These are phyloP conservation scores for Scheffersomyces lignicola DNA, from an alignment of 1,139 yeast genomes.

Conservation along the genomic window DNA sequence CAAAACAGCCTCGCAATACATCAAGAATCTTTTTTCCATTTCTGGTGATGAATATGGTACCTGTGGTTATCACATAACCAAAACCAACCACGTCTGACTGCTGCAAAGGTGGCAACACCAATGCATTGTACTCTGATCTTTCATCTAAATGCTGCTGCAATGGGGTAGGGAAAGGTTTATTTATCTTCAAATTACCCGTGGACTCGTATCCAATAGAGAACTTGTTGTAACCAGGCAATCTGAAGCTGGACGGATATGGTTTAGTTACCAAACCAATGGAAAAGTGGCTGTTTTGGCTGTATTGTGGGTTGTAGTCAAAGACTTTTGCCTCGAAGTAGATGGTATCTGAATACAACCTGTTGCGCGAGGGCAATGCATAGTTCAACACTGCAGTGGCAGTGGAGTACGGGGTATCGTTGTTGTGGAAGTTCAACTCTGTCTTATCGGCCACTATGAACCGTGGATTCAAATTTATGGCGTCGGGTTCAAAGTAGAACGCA, in stretches of 20 bases:
- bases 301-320: slow-evolving; percentile 40
- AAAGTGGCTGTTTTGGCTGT: slow-evolving; percentile 50
- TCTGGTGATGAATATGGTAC: slow-evolving; percentile 84
- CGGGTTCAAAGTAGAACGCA: slow-evolving; percentile 46
- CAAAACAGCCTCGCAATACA: slow-evolving; percentile 73
- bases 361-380: slow-evolving; percentile 61
- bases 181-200: slow-evolving; percentile 76
- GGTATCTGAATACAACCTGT: slow-evolving; percentile 55
- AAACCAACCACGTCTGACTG: slow-evolving; percentile 93
- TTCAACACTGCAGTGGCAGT: slow-evolving; percentile 55
- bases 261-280: slow-evolving; percentile 81
- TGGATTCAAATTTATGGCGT: slow-evolving; percentile 27
- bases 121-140: slow-evolving; percentile 51
- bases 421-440: slow-evolving; percentile 57
- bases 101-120: slow-evolving; percentile 70
- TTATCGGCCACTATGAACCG: slow-evolving; percentile 57
- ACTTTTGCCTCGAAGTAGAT: slow-evolving; percentile 73
- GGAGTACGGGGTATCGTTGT: slow-evolving; percentile 43
- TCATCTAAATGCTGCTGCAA: slow-evolving; percentile 51
- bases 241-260: slow-evolving; percentile 80
- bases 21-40: slow-evolving; percentile 89
- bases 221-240: slow-evolving; percentile 82
- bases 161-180: slow-evolving; percentile 66
- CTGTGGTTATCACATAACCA: slow-evolving; percentile 79
- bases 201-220: slow-evolving; percentile 89